These are phyloP conservation scores for Aechmea fasciata DNA, from an alignment of 176 grass and related monocot genomes.

Conservation along the genomic window DNA sequence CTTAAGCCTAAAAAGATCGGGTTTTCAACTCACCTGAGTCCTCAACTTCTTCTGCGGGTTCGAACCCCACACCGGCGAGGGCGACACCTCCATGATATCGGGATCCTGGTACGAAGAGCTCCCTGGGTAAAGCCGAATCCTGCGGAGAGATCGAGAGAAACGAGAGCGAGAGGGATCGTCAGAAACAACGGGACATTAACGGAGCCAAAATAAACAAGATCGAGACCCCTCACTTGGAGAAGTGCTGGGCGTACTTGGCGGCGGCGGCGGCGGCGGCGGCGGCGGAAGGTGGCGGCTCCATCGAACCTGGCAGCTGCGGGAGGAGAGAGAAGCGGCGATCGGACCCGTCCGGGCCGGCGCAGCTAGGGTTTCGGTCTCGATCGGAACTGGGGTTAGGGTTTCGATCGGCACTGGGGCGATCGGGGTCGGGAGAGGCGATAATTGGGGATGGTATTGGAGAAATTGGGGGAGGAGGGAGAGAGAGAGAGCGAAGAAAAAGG, in stretches of 20 bases:
- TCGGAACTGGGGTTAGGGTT: neutral
- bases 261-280: neutral
- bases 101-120: slow-evolving; percentile 18
- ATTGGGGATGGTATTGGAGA: neutral
- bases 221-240: neutral
- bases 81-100: slow-evolving; percentile 38
- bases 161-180: neutral
- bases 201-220: neutral
- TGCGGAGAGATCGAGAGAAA: neutral
- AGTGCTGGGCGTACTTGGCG: neutral
- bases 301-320: neutral
- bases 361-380: neutral
- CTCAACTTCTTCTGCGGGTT: slow-evolving; percentile 39
- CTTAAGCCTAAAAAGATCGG: neutral
- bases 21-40: slow-evolving; percentile 27
- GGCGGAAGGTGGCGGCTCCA: neutral
- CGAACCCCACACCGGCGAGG: slow-evolving; percentile 29
- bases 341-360: neutral
- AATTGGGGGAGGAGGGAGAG: neutral
- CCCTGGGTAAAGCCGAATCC: slow-evolving; percentile 9
- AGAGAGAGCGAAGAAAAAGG: neutral
- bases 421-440: neutral
- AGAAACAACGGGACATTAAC: neutral
- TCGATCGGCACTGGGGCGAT: neutral
- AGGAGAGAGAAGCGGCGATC: neutral